Conservation (phyloP, 805 yeast species). For the Grigorovia jiainica region DNA sequence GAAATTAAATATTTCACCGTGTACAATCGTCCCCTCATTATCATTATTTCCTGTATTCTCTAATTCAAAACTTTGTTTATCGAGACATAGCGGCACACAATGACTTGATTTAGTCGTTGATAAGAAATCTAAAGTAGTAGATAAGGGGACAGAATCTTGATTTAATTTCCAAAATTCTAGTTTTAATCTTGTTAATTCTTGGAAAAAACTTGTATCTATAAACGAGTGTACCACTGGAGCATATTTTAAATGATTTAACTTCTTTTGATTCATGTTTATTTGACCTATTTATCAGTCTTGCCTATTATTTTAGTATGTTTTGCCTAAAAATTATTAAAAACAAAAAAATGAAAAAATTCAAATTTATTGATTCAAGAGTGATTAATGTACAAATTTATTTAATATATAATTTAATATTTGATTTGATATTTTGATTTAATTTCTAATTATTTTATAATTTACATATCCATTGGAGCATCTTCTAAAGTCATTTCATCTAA, state of each 20-base stretch:
- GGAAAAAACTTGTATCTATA: constrained; percentile 82
- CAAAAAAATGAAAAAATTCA: no score
- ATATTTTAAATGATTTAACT: constrained; percentile 16
- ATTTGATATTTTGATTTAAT: no score
- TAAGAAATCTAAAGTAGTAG: constrained; percentile 19
- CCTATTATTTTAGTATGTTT: neutral
- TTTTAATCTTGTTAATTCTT: constrained; percentile 60
- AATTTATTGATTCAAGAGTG: no score
- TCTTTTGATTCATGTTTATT: neutral
- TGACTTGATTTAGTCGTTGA: constrained; percentile 9
- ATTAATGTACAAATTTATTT: no score
- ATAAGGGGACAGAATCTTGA: constrained; percentile 20
- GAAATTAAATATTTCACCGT: constrained; percentile 45
- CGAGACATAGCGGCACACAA: constrained; percentile 16
- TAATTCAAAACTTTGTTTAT: constrained; percentile 28
- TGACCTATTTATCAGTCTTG: neutral
- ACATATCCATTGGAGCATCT: constrained; percentile 28
- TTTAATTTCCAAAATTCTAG: constrained; percentile 59
- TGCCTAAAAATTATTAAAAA: no score
- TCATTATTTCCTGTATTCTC: constrained; percentile 2
- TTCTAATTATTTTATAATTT: neutral
- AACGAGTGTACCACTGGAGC: constrained; percentile 51
- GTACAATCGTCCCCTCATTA: constrained; percentile 7
- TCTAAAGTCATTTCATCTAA: constrained; percentile 87
- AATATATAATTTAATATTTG: no score